A percentile compares a stretch with the other conserved stretches of the same genome.
phyloP scores from a whole-genome alignment of 768 basidiomycete genomes.

The Suillus variegatus region DNA sequence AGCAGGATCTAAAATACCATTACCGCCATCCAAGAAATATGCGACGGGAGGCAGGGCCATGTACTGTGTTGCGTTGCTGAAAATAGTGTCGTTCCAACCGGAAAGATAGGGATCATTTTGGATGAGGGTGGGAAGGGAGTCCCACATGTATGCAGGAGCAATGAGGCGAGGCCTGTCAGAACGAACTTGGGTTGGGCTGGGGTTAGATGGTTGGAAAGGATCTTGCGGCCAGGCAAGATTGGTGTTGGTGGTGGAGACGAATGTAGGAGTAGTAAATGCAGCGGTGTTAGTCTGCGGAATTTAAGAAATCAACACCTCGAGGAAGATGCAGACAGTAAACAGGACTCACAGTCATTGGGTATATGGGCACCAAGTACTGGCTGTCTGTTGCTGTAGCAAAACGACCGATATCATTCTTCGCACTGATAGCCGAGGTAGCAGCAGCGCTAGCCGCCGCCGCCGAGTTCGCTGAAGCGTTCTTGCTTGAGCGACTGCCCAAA shows the following conservation, averaged over 20 bases:
- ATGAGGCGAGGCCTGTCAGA: constrained; percentile 87
- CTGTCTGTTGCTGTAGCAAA: constrained; percentile 81
- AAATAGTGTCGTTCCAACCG: constrained; percentile 90
- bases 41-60: constrained; percentile 58
- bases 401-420: constrained; percentile 60
- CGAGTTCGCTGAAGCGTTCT: constrained; percentile 29
- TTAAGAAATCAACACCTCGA: constrained; percentile 12
- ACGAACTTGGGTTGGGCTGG: constrained; percentile 61
- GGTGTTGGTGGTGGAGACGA: constrained; percentile 54
- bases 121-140: constrained; percentile 76
- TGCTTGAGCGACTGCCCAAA: constrained; percentile 62
- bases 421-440: constrained; percentile 57
- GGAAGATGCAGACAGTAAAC: not conserved
- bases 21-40: constrained; percentile 79
- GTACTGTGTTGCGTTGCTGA: constrained; percentile 83
- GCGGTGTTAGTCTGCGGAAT: constrained; percentile 67
- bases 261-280: constrained; percentile 70
- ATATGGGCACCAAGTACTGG: constrained; percentile 79
- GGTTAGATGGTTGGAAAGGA: constrained; percentile 65
- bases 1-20: constrained; percentile 90
- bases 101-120: constrained; percentile 81
- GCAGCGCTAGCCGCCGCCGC: constrained; percentile 36
- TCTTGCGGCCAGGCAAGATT: constrained; percentile 78
- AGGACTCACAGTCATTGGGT: constrained; percentile 81
- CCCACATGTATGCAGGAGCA: constrained; percentile 92